phyloP scores from a whole-genome alignment of 176 grass and related monocot genomes.

The Thinopyrum elongatum region DNA sequence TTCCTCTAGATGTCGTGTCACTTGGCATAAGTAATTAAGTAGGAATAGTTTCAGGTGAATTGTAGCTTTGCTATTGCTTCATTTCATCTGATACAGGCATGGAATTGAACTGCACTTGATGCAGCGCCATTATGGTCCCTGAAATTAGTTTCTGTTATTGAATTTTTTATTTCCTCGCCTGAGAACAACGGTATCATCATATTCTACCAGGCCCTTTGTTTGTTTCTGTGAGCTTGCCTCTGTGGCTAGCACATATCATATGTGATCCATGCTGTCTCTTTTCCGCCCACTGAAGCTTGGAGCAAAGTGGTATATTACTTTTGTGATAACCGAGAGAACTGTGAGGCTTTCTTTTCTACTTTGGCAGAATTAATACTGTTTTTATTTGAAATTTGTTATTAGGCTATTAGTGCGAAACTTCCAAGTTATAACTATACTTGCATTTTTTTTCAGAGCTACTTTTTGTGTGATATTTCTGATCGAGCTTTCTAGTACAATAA shows the following conservation, averaged over 20 bases:
- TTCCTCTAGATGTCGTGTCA: not conserved
- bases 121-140: not conserved
- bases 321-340: not conserved
- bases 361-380: not conserved
- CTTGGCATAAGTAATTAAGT: constrained; percentile 9
- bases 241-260: not conserved
- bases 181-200: not conserved
- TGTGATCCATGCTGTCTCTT: not conserved
- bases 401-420: not conserved
- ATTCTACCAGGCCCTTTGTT: constrained; percentile 6
- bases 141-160: not conserved
- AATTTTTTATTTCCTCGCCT: not conserved
- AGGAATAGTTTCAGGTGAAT: constrained; percentile 9
- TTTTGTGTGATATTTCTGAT: constrained; percentile 17
- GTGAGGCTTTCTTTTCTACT: constrained; percentile 12
- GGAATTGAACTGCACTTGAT: not conserved
- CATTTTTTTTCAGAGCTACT: not conserved
- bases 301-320: constrained; percentile 13
- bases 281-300: constrained; percentile 11
- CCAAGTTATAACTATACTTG: not conserved
- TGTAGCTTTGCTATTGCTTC: constrained; percentile 8
- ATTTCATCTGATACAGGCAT: constrained; percentile 14
- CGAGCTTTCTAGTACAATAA: not conserved
- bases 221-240: not conserved
- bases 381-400: constrained; percentile 10